Base-by-base conservation (phyloP, 331 rosid genomes). In the Stylosanthes scabra region DNA sequence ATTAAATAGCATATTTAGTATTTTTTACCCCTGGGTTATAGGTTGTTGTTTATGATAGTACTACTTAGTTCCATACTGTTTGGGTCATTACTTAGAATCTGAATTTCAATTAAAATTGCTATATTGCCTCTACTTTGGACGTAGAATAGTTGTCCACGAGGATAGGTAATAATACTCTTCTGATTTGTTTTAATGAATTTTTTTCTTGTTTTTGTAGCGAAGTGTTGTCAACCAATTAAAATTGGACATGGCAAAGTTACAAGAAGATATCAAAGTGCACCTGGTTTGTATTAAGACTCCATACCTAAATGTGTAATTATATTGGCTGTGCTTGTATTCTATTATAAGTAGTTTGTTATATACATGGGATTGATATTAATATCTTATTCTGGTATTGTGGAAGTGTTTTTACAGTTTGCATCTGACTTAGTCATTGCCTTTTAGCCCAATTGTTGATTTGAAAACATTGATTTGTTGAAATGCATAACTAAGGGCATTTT, bases 241-340 rank as follows among this genome's bases (percentile, higher is more conserved):
- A 82, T 88, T 85, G 39, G 99, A 92, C 75, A 82, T 95, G 96
- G 98, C 87, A 83, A 75, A 1, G 76, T 79, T 95, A 57, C 91
- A 86, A 79, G 86, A 83, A 78, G 97, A 86, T 71, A 88, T 92
- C 88, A 92, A 84, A 76, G 86, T 86, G 2, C 92, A 69, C 27
- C 75, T 90, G 97, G 99, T 95, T 83, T 67, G 96, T 86, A 71
- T 75, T 57, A 25, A 27, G 66, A 11, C 45, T 16, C 13, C 16
- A 11, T 61, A 15, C 44, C 51, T 74, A 29, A 5, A 66, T 70
- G 50, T 57, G 4, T 60, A 44, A 42, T 46, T 51, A n/a, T 64
- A 61, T 63, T 60, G 39, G 29, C 25, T 66, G 62, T 74, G 70
- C 25, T 63, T 40, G 42, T 65, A 59, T 59, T 72, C 49, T 37